Evolutionary conservation across 129 eudicot species (phyloP).

Genomic region (Escallonia rubra): DNA sequence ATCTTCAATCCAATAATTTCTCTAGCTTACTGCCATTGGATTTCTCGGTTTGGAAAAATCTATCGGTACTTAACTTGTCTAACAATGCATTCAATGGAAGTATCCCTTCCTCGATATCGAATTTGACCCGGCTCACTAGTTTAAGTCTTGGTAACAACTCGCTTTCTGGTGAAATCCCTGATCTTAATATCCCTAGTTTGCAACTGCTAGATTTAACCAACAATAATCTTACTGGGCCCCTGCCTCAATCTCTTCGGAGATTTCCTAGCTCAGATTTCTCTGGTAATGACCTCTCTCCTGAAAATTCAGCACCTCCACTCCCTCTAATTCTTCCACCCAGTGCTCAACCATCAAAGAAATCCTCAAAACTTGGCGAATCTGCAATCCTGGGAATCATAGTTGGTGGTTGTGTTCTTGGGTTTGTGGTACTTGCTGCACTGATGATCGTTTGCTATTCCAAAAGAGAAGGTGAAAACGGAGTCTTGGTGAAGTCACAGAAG

Average conservation of each 20-base stretch:
- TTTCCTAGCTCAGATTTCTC: conserved; percentile 64
- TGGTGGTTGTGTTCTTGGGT: conserved; percentile 47
- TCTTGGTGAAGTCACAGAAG: conserved; percentile 23
- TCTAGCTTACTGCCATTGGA: conserved; percentile 66
- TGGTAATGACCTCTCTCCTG: conserved; percentile 50
- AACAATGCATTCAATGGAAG: conserved; percentile 62
- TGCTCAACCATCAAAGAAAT: conserved; percentile 34
- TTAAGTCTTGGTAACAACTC: conserved; percentile 77
- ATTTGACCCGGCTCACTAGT: conserved; percentile 64
- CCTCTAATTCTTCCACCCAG: conserved; percentile 40
- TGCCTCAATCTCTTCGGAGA: conserved; percentile 58
- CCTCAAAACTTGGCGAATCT: conserved; percentile 50
- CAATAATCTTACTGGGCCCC: conserved; percentile 65
- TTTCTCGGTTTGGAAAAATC: conserved; percentile 62
- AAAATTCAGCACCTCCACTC: conserved; percentile 24
- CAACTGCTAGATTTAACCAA: conserved; percentile 60
- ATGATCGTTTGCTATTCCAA: conserved; percentile 41
- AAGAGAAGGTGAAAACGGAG: conserved; percentile 21
- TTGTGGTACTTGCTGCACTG: conserved; percentile 44
- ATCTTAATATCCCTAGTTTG: conserved; percentile 54
- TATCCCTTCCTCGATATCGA: conserved; percentile 58
- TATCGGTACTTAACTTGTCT: conserved; percentile 61
- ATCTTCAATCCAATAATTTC: conserved; percentile 65
- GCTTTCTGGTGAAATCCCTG: conserved; percentile 74
- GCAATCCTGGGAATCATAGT: conserved; percentile 76